Conservation (phyloP, 2,329 filamentous ascomycete genomes). For the Elsinoe ampelina region DNA sequence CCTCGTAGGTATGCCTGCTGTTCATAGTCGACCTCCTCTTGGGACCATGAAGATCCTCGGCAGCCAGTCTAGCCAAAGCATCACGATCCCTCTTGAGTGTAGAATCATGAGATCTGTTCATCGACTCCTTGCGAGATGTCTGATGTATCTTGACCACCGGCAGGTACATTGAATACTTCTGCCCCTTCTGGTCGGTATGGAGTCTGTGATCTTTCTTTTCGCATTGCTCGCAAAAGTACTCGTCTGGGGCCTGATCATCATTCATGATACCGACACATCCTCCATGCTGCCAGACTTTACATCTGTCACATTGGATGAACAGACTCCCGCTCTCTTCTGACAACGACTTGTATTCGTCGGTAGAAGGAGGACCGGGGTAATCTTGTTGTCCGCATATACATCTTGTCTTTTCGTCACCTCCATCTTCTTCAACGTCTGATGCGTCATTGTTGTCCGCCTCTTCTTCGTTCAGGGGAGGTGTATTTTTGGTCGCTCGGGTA, state of each 20-base stretch:
- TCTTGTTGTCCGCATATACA: constrained; percentile 93
- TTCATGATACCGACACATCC: constrained; percentile 96
- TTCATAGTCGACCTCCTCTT: constrained; percentile 97
- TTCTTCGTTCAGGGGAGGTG: constrained; percentile 57
- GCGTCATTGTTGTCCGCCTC: constrained; percentile 43
- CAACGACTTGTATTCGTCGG: constrained; percentile 42
- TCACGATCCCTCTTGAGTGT: constrained; percentile 48
- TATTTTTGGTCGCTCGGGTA: constrained; percentile 61
- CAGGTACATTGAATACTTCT: constrained; percentile 55
- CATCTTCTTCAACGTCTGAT: constrained; percentile 47
- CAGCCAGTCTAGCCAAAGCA: constrained; percentile 42
- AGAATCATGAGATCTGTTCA: constrained; percentile 52
- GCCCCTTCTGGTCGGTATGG: constrained; percentile 66
- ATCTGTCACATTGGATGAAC: constrained; percentile 96
- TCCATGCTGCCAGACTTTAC: constrained; percentile 98
- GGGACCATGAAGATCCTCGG: constrained; percentile 46
- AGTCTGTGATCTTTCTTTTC: constrained; percentile 85
- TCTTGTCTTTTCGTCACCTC: constrained; percentile 85
- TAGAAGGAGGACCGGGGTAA: constrained; percentile 74
- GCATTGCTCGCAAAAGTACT: constrained; percentile 97
- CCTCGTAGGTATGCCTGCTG: constrained; percentile 89
- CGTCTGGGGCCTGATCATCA: constrained; percentile 82
- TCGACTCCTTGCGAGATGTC: constrained; percentile 53
- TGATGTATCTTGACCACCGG: constrained; percentile 39
- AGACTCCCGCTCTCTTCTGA: constrained; percentile 84